Base-by-base conservation (phyloP, 495 filamentous ascomycete genomes). In the Peziza echinospora region DNA sequence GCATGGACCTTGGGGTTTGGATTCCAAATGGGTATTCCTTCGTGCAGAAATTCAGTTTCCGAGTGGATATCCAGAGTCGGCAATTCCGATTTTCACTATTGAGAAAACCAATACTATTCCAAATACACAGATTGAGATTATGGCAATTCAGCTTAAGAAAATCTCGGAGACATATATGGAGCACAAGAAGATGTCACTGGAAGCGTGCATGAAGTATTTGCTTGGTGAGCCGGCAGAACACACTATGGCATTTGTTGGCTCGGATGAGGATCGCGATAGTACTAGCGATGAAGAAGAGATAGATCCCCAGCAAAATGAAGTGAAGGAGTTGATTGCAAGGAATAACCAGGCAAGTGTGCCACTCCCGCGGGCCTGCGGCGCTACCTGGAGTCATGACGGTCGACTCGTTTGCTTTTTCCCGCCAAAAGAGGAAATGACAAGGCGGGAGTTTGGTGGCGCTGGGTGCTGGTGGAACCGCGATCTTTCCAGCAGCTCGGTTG, bases 361-460 rank as follows among this genome's bases (percentile, higher is more conserved):
- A 11, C 63, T 80, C 44, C 81, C 80, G 4, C 75, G 75, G 52
- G 70, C 63, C 19, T 91, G 82, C 57, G 81, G 84, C 41, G 80
- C 79, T 10, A 65, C 74, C 11, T 93, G 84, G 67, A 75, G 82
- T 13, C 71, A 74, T 42, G 73, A 82, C 53, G 86, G 86, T 21
- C 73, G 72, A 41, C 67, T 94, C 6, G 73, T 86, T 19, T 91
- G 84, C 64, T 91, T 87, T 53, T 91, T 92, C 54, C 81, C 80
- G 2, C 77, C 79, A 6, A 85, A 82, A 58, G 76, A 79, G 55
- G 79, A 84, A 46, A 79, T 74, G 50, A 69, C 77, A 21, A 70
- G 30, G 13, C 30, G 30, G 30, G 30, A 37, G 19, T 37, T 37
- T 17, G 30, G 30, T 37, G 6, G 30, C 19, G 30, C 13, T 3